Conservation (phyloP, 1,139 yeast species). For the Debaryomyces sp. region DNA sequence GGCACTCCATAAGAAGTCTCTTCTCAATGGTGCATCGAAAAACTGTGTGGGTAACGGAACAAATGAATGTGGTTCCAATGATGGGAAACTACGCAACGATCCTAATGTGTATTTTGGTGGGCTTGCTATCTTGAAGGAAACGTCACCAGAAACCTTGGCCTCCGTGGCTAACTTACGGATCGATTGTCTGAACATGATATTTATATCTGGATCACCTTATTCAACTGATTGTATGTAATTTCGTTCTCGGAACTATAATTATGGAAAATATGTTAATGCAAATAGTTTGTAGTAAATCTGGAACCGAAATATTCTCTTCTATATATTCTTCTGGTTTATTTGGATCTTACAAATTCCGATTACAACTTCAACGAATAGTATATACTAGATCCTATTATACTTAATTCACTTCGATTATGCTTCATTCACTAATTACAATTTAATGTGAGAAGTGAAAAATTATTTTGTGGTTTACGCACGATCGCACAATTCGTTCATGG, state of each 20-base stretch:
- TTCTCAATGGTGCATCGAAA: conserved; percentile 74
- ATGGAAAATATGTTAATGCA: not conserved
- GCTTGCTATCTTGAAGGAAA: conserved; percentile 28
- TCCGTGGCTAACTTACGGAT: conserved; percentile 39
- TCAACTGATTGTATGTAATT: not conserved
- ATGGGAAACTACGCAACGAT: conserved; percentile 83
- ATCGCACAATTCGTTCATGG: not conserved
- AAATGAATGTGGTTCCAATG: conserved; percentile 78
- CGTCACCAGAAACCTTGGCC: conserved; percentile 16
- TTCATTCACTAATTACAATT: not conserved
- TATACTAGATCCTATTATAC: not conserved
- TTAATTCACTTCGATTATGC: not conserved
- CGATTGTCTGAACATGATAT: conserved; percentile 20
- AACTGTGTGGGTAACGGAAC: conserved; percentile 74
- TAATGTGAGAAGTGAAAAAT: conserved; percentile 2
- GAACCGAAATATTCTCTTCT: not conserved
- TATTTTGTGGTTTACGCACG: conserved; percentile 3
- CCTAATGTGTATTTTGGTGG: conserved; percentile 82
- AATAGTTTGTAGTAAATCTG: not conserved
- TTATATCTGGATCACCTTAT: not conserved
- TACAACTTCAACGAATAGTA: not conserved
- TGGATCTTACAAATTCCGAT: not conserved
- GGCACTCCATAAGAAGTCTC: conserved; percentile 93
- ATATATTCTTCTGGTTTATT: not conserved
- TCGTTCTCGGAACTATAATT: not conserved